Percentiles rank a stretch among this genome's conserved stretches.
Evolutionary conservation across 2,329 filamentous ascomycete species (phyloP).

Genomic region (Ceratocystis albifundus): DNA sequence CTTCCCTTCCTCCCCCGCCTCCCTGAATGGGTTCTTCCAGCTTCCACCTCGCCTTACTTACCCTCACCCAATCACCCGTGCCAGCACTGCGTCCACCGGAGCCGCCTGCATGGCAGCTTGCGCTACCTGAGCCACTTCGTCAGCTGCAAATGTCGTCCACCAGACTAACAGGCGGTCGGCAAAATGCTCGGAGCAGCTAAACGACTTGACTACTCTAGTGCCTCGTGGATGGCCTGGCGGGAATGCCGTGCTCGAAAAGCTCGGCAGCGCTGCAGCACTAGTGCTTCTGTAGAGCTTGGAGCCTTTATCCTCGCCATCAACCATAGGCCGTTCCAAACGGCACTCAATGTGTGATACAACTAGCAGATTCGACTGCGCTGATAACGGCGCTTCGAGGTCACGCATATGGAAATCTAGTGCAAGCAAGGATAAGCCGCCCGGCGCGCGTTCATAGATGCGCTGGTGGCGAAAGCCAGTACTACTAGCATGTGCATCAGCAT

Average conservation of each 20-base stretch:
- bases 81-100: conserved; percentile 8
- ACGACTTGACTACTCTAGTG: conserved; percentile 15
- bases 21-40: too few relatives aligned
- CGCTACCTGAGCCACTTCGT: conserved; percentile 15
- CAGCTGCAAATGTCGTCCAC: conserved; percentile 20
- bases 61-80: not conserved
- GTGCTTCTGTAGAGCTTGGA: not conserved
- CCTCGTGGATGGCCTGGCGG: conserved; percentile 11
- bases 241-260: conserved; percentile 5
- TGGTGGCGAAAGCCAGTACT: conserved; percentile 2
- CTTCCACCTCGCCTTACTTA: not conserved
- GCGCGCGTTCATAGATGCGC: conserved; percentile 10
- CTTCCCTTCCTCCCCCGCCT: too few relatives aligned
- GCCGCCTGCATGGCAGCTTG: conserved; percentile 7
- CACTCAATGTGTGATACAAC: conserved; percentile 17
- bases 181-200: not conserved
- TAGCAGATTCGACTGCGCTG: conserved; percentile 12
- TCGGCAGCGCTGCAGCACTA: not conserved
- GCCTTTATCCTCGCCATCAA: not conserved
- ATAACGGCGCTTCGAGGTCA: conserved; percentile 15
- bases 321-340: not conserved
- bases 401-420: conserved; percentile 18
- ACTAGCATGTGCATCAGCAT: conserved; percentile 2
- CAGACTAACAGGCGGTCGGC: conserved; percentile 12
- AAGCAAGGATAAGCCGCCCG: not conserved